These are phyloP conservation scores for Lagerstroemia speciosa DNA, from an alignment of 345 rosid species.

Conservation along the genomic window DNA sequence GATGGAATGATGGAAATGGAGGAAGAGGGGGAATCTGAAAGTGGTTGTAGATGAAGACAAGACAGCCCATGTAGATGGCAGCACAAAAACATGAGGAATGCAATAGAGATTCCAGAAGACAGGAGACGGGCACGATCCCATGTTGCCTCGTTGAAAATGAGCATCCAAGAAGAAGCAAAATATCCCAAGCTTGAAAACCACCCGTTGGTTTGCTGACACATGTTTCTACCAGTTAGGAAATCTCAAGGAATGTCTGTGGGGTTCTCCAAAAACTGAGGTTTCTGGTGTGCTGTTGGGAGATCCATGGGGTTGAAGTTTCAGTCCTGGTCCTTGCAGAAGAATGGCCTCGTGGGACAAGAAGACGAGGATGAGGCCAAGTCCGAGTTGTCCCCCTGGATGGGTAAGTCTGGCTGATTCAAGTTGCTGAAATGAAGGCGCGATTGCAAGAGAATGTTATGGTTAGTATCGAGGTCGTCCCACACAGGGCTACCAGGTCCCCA, in stretches of 20 bases:
- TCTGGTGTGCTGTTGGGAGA: not conserved
- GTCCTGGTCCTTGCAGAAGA: conserved; percentile 54
- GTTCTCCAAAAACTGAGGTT: not conserved
- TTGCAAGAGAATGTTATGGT: conserved; percentile 33
- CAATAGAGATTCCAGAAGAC: conserved; percentile 2
- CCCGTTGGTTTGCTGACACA: conserved; percentile 15
- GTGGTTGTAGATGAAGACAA: no score
- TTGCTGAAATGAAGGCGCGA: conserved; percentile 39
- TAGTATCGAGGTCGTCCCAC: conserved; percentile 79
- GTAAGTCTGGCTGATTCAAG: conserved; percentile 27
- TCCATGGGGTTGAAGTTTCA: conserved; percentile 2
- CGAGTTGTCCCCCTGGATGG: conserved; percentile 14
- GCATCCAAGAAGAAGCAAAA: not conserved
- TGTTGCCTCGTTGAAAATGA: conserved; percentile 33
- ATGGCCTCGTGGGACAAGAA: conserved; percentile 52
- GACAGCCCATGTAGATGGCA: not conserved
- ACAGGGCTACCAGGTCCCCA: conserved; percentile 92
- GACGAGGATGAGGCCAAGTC: conserved; percentile 28
- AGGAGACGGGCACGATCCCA: no score
- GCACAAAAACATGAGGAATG: not conserved
- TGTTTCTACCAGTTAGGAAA: conserved; percentile 20
- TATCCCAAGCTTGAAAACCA: conserved; percentile 14
- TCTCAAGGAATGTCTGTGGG: not conserved
- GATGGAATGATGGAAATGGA: not conserved
- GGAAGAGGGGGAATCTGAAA: not conserved